Base-by-base conservation (phyloP, 345 rosid genomes). In the Excoecaria cochinchinensis region DNA sequence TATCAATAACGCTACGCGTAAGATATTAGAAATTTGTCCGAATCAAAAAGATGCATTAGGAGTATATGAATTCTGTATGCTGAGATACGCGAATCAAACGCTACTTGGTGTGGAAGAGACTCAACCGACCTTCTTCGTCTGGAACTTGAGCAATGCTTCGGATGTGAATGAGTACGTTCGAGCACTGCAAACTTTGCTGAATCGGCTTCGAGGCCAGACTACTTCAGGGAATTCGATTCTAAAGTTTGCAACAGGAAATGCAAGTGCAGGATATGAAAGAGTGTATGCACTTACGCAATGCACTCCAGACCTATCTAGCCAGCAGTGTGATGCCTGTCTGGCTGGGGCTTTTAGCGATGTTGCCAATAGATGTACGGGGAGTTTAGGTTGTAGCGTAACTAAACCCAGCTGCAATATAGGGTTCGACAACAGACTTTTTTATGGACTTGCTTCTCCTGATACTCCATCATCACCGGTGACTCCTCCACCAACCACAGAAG, bases 271-370 rank as follows among this genome's bases (percentile, higher is more conserved):
- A 1, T 79, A 12, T 21, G 0, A 15, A 6, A 77, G 8, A 1
- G 68, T 86, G 59, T 86, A 56, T 0, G 93, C 78, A 25, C 81
- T 73, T 25, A 74, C 39, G 3, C 91, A 88, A 4, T 86, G 94
- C 65, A 80, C 81, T 8, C 87, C 89, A 1, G 86, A 88, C 69
- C 64, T 86, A 67, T 78, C 87, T 0, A 71, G 72, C 22, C 13
- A 24, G 15, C 74, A 83, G 16, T 86, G 88, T 66, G 44, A 61
- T 4, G 52, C 71, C 31, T 88, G 89, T 53, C 22, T 62, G 6
- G 46, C 3, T 8, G 46, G 6, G 10, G 64, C 55, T 16, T 3
- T 42, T 2, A 8, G 6, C 0, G 31, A 51, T 17, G 52, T 70
- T 19, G 62, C 55, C 40, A 14, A 0, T 2, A 40, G 42, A 2